Conservation (phyloP, 2,329 filamentous ascomycete genomes). For the Diplodia seriata region DNA sequence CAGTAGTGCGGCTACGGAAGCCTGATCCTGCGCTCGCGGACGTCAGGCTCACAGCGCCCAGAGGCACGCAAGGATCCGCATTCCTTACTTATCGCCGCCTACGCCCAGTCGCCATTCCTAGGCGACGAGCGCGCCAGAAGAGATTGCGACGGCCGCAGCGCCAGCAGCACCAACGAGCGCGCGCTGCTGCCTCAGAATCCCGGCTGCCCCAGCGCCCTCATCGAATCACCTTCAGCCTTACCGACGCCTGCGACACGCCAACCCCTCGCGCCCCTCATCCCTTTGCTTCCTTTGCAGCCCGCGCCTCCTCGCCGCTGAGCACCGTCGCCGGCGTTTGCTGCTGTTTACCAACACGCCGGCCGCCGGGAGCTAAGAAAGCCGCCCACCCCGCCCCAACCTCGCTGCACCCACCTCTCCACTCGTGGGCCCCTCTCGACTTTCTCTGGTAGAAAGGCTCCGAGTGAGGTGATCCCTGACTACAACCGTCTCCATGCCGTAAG, state of each 20-base stretch:
- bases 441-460: slow-evolving; percentile 50
- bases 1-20: slow-evolving; percentile 32
- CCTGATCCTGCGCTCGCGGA: slow-evolving; percentile 16
- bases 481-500: slow-evolving; percentile 51
- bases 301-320: slow-evolving; percentile 9
- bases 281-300: slow-evolving; percentile 16
- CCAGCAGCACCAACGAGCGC: slow-evolving; percentile 26
- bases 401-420: slow-evolving; percentile 23
- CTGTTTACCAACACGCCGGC: slow-evolving; percentile 31
- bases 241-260: slow-evolving; percentile 27
- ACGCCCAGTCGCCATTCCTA: slow-evolving; percentile 19
- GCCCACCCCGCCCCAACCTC: slow-evolving; percentile 7
- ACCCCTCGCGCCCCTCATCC: slow-evolving; percentile 12
- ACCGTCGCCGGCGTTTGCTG: too few species aligned
- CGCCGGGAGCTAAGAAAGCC: slow-evolving; percentile 23
- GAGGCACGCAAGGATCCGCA: slow-evolving; percentile 20
- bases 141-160: slow-evolving; percentile 28
- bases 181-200: slow-evolving; percentile 18
- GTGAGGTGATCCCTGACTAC: slow-evolving; percentile 42
- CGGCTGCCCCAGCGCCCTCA: slow-evolving; percentile 9
- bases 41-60: slow-evolving; percentile 20
- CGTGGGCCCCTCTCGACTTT: slow-evolving; percentile 45
- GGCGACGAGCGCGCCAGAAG: slow-evolving; percentile 26
- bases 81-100: slow-evolving; percentile 32
- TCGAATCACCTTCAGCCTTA: slow-evolving; percentile 32